These are phyloP conservation scores for Amaranthus palmeri DNA, from an alignment of 148 eudicot species.

Conservation along the genomic window DNA sequence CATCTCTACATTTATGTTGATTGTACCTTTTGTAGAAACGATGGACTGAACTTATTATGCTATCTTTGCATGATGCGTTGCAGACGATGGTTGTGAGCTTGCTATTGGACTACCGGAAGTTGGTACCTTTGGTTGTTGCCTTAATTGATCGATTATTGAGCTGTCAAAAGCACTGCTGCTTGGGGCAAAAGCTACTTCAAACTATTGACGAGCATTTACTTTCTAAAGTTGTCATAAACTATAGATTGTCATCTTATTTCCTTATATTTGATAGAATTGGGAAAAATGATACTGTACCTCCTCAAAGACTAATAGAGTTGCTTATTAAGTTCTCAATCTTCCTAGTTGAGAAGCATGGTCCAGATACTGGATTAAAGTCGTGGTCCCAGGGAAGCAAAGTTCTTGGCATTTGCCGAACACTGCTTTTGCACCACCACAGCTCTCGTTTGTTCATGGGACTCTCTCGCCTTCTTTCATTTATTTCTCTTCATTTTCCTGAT, in stretches of 20 bases:
- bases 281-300: conserved; percentile 66
- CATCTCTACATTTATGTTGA: background rate
- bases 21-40: background rate
- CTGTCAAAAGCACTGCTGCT: conserved; percentile 67
- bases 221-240: conserved; percentile 60
- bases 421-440: conserved; percentile 85
- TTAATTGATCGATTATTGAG: conserved; percentile 65
- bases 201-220: conserved; percentile 64
- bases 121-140: conserved; percentile 68
- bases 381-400: conserved; percentile 89
- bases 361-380: conserved; percentile 69
- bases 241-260: conserved; percentile 59
- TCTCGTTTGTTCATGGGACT: conserved; percentile 79
- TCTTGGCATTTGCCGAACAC: conserved; percentile 69
- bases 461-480: conserved; percentile 79
- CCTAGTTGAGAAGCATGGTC: conserved; percentile 78
- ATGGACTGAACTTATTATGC: background rate
- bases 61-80: conserved; percentile 18
- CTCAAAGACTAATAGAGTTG: conserved; percentile 60
- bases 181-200: conserved; percentile 84
- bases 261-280: conserved; percentile 75
- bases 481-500: conserved; percentile 88
- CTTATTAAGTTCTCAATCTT: conserved; percentile 50
- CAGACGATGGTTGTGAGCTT: conserved; percentile 74
- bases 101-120: conserved; percentile 54